phyloP scores from a whole-genome alignment of 257 asterid species.

The Verbascum thapsus region DNA sequence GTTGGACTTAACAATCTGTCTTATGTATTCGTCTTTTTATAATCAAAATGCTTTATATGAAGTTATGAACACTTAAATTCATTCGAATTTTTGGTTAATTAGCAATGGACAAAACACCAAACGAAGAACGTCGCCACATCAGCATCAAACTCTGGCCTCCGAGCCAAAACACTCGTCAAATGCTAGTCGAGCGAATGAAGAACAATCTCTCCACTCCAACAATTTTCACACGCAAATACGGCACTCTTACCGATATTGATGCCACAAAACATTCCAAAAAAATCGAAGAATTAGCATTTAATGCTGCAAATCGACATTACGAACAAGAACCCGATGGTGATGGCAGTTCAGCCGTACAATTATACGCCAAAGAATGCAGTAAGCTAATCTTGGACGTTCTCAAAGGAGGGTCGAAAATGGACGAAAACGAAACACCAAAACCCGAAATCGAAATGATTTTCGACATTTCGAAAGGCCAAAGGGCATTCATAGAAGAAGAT shows the following conservation, averaged over 20 bases:
- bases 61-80: neutral
- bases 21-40: conserved; percentile 9
- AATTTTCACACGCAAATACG: conserved; percentile 85
- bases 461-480: conserved; percentile 82
- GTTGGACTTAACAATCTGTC: conserved; percentile 5
- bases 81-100: conserved; percentile 28
- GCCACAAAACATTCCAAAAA: conserved; percentile 64
- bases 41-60: conserved; percentile 13
- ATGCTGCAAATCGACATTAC: conserved; percentile 59
- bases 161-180: conserved; percentile 71
- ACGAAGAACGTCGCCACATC: conserved; percentile 58
- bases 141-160: conserved; percentile 98
- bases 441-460: conserved; percentile 52
- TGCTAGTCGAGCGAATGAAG: conserved; percentile 76
- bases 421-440: conserved; percentile 40
- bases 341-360: conserved; percentile 93
- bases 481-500: conserved; percentile 81
- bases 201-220: conserved; percentile 89
- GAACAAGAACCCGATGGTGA: conserved; percentile 93
- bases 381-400: conserved; percentile 76
- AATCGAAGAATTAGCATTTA: conserved; percentile 77
- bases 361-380: conserved; percentile 93
- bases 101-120: conserved; percentile 61
- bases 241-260: conserved; percentile 56
- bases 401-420: conserved; percentile 47